A percentile compares a stretch with the other conserved stretches of the same genome.
These are phyloP conservation scores for Rhododendron griersonianum DNA, from an alignment of 148 eudicot species.

Conservation along the genomic window DNA sequence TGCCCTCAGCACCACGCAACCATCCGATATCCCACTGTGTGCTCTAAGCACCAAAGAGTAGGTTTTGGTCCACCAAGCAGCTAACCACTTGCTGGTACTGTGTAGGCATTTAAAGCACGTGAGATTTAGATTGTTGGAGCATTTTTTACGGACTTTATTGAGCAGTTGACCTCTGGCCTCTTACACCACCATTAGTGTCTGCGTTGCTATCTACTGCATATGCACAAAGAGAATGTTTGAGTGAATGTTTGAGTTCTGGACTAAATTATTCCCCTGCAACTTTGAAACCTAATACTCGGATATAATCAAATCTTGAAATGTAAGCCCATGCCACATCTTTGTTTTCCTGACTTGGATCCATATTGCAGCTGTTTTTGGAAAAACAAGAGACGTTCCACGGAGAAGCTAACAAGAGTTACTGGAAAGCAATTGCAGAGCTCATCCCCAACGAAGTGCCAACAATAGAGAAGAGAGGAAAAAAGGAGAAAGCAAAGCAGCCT, in stretches of 20 bases:
- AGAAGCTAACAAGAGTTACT: conserved; percentile 67
- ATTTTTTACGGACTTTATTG: background rate
- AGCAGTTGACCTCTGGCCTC: background rate
- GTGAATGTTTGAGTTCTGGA: background rate
- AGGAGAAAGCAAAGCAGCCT: conserved; percentile 63
- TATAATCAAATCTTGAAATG: background rate
- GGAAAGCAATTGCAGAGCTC: conserved; percentile 77
- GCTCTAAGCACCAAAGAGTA: background rate
- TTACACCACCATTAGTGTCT: background rate
- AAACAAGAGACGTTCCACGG: conserved; percentile 59
- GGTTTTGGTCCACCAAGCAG: background rate
- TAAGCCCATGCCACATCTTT: background rate
- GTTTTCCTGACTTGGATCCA: background rate
- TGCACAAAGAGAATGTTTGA: background rate
- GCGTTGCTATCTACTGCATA: background rate
- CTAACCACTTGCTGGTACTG: background rate
- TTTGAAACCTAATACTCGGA: too few relatives aligned
- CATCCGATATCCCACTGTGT: background rate
- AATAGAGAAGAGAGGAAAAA: conserved; percentile 59
- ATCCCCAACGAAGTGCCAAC: conserved; percentile 62
- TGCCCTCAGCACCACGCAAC: background rate
- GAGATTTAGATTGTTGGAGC: background rate
- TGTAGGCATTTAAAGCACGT: background rate
- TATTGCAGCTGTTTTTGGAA: conserved; percentile 48
- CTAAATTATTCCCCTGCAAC: background rate